These are phyloP conservation scores for Yamadazyma phyllophila DNA, from an alignment of 805 yeast genomes.

Conservation along the genomic window DNA sequence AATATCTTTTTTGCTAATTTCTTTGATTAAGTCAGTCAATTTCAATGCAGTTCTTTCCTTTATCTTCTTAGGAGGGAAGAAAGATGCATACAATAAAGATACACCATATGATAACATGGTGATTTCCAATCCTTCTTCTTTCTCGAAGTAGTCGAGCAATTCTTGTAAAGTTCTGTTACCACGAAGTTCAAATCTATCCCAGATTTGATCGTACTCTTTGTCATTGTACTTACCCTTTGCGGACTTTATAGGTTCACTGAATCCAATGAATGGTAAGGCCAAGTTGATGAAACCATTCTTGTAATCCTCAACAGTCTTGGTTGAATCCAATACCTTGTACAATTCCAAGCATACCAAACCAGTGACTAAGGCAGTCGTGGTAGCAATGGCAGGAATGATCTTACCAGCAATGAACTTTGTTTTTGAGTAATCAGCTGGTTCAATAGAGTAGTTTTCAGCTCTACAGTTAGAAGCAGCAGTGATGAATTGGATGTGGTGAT, in stretches of 20 bases:
- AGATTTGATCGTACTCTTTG: constrained; percentile 79
- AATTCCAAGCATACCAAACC: constrained; percentile 92
- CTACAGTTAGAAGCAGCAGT: constrained; percentile 95
- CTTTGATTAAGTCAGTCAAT: constrained; percentile 73
- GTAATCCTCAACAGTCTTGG: constrained; percentile 43
- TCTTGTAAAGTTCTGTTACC: constrained; percentile 76
- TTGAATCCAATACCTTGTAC: constrained; percentile 92
- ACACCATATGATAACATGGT: constrained; percentile 92
- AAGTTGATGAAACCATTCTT: constrained; percentile 18
- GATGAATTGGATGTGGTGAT: constrained; percentile 95
- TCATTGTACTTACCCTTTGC: constrained; percentile 77
- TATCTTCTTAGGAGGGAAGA: constrained; percentile 87
- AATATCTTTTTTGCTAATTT: constrained; percentile 81
- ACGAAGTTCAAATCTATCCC: constrained; percentile 88
- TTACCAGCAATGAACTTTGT: constrained; percentile 98
- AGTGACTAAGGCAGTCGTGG: constrained; percentile 97
- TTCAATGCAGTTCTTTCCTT: constrained; percentile 70
- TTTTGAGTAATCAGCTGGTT: constrained; percentile 81
- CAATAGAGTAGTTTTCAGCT: constrained; percentile 87
- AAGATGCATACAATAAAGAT: constrained; percentile 85
- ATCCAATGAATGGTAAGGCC: constrained; percentile 89
- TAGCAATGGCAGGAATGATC: constrained; percentile 98
- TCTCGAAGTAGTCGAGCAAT: constrained; percentile 70
- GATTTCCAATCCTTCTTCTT: constrained; percentile 80
- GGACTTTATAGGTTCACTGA: constrained; percentile 92